Evolutionary conservation across 139 green algal genomes (phyloP), one percentile per base, ranked within the genome.

Genomic region (Micractinium sp.): DNA sequence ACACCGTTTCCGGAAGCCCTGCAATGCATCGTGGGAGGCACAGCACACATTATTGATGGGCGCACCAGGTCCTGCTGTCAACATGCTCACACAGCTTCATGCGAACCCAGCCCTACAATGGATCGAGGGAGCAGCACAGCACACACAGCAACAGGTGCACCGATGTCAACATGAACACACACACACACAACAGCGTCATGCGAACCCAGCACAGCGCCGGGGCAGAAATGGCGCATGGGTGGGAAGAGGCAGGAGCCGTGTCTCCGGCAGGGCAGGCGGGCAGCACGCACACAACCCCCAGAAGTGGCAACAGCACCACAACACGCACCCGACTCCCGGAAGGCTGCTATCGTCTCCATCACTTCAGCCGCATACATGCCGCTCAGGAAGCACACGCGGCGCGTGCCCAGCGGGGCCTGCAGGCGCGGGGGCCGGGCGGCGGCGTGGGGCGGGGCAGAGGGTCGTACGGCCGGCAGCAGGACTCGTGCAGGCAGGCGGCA

Each of bases 321-420:
- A 16, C 33, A 20, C 41, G 27, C 89, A 89, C 90, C 90, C 77
- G 90, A 61, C 47, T 92, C 86, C 22, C 79, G 71, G 61, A 87
- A 92, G 4, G 87, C 86, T 3, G 73, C 63, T 41, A 92, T 89
- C 1, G 89, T 87, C 66, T 92, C 90, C 38, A 87, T 76, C 38
- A 92, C 87, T 67, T 92, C 90, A 16, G 90, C 81, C 19, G 79
- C 85, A 39, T 88, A 89, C 90, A 92, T 92, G 53, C 90, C 90
- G 33, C 81, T 89, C 61, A 92, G 74, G 53, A 92, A 89, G 27
- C 88, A 38, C 12, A 82, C 85, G 12, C 85, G 69, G 36, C 83
- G 35, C 27, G 83, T 87, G 67, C 83, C 83, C 83, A 87, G 83
- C 27, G 67, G 83, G 2, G 82, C 82, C 82, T 87, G 63, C 33